Evolutionary conservation across 2,329 filamentous ascomycete species (phyloP), one percentile per base, ranked within the genome.

Genomic region (Alternaria sp.): DNA sequence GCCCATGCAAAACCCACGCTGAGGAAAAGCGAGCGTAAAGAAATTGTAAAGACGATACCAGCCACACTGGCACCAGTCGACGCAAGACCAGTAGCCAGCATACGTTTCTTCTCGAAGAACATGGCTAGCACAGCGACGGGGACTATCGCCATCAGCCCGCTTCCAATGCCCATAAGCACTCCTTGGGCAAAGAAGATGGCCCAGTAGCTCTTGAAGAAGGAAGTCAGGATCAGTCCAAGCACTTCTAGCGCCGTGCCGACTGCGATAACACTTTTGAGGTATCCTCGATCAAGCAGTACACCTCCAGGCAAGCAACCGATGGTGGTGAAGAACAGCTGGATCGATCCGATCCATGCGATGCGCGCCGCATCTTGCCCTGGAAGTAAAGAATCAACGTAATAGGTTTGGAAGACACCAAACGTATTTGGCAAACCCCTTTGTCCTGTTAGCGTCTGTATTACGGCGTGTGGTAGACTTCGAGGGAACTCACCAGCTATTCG

Each of bases 261-360:
- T n/a, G 69, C 68, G 48, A 78, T 77, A 32, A 75, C 62, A 30
- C 62, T 42, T 14, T 67, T 63, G 47, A 78, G 74, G 57, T 74
- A 71, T 20, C 75, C 75, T 14, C 64, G 57, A 57, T 78, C 77
- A 38, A 76, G 66, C 1, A 77, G 59, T 2, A 63, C 36, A 7
- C 75, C 75, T 1, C 72, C 68, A 0, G 73, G 70, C 2, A 75
- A 66, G 32, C 75, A 76, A 1, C 75, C 63, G 14, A 74, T 64
- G 20, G 76, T 78, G 1, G 75, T 71, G n/a, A 78, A 68, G 22
- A 73, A 72, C 2, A 77, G 59, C 60, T 79, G 77, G 1, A 75
- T 72, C 22, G 71, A 75, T 7, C 76, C 77, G 26, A 79, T 78
- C 75, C 75, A 78, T 7, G 76, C 69, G 22, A 79, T 74, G 4